Evolutionary conservation across 75 land plant species (phyloP).

Genomic region (Selaginella tamariscina): DNA sequence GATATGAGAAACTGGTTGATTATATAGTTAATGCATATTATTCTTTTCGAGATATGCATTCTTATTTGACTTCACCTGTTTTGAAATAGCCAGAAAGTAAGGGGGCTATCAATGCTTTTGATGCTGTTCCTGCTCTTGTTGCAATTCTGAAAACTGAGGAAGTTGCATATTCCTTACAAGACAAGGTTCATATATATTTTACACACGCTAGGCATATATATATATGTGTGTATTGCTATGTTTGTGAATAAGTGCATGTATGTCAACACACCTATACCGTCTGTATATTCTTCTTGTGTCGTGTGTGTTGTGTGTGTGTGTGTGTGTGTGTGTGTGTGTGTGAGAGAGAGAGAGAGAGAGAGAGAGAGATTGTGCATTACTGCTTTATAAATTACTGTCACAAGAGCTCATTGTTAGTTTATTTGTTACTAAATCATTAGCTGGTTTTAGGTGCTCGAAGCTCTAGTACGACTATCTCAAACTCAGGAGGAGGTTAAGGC

Average conservation of each 20-base stretch:
- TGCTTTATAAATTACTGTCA: no score
- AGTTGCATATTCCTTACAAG: constrained; percentile 28
- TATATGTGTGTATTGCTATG: background rate
- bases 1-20: background rate
- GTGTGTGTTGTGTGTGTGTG: background rate
- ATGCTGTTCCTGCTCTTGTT: constrained; percentile 38
- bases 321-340: background rate
- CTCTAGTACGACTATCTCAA: constrained; percentile 48
- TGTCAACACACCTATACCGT: background rate
- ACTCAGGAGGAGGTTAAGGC: constrained; percentile 42
- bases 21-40: background rate
- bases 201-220: background rate
- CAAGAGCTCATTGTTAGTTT: background rate
- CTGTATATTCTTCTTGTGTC: background rate
- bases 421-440: background rate
- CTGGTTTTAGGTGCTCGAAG: constrained; percentile 37
- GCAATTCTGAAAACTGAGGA: constrained; percentile 30
- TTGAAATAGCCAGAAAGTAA: constrained; percentile 35
- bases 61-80: background rate
- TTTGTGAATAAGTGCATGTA: background rate
- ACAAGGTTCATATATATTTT: constrained; percentile 37
- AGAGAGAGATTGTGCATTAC: no score
- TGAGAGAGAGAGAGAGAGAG: no score
- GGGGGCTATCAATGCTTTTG: constrained; percentile 49
- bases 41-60: background rate